Conservation (phyloP, 495 filamentous ascomycete genomes). For the Lophiotrema nucula region DNA sequence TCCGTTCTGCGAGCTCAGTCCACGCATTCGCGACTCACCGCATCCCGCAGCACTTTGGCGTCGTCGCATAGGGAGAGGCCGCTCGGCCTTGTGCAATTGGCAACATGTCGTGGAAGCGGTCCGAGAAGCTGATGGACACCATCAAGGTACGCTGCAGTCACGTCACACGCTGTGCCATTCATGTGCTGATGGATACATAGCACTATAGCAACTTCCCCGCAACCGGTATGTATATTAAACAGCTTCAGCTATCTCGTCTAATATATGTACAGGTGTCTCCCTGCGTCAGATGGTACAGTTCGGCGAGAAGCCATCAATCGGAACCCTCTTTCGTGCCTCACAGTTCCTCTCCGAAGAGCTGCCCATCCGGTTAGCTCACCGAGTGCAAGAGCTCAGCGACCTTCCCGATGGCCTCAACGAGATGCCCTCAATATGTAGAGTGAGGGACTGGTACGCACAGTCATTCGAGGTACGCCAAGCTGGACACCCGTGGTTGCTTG, state of each 20-base stretch:
- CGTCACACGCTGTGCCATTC: neutral
- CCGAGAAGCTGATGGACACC: slow-evolving; percentile 90
- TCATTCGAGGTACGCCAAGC: slow-evolving; percentile 82
- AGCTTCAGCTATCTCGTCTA: slow-evolving; percentile 1
- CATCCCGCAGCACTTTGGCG: slow-evolving; percentile 18
- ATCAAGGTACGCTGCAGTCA: slow-evolving; percentile 59
- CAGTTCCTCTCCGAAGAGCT: slow-evolving; percentile 98
- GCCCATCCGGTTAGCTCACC: slow-evolving; percentile 92
- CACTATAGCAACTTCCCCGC: slow-evolving; percentile 97
- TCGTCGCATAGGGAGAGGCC: slow-evolving; percentile 22
- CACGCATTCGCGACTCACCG: neutral
- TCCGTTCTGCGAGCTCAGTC: slow-evolving; percentile 11
- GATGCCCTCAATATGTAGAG: slow-evolving; percentile 94
- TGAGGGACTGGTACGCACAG: slow-evolving; percentile 98
- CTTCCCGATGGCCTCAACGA: slow-evolving; percentile 97
- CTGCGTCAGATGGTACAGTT: slow-evolving; percentile 99
- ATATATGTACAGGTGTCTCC: slow-evolving; percentile 47
- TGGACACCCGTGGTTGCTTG: slow-evolving; percentile 7
- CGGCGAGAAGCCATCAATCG: slow-evolving; percentile 57
- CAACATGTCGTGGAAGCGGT: slow-evolving; percentile 70
- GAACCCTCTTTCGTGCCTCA: slow-evolving; percentile 93
- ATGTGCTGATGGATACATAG: slow-evolving; percentile 12
- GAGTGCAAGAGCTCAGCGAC: slow-evolving; percentile 87
- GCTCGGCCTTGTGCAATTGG: slow-evolving; percentile 25
- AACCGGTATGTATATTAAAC: slow-evolving; percentile 64